Evolutionary conservation across 192 early-diverging fungal genomes (phyloP).

Genomic region (Coemansia sp.): DNA sequence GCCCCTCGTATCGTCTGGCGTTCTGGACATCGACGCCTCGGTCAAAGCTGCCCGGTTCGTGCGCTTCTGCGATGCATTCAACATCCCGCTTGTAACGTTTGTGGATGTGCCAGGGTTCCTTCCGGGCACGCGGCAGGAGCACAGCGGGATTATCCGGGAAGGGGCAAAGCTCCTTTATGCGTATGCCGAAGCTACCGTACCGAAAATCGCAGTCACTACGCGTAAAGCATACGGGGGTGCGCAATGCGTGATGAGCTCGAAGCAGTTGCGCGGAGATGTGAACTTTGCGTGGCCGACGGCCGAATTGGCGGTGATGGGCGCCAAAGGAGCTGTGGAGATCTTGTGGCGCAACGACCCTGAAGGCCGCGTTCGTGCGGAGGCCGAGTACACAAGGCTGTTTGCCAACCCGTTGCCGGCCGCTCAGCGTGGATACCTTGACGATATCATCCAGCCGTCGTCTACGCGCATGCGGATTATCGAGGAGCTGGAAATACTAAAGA

Average conservation of each 20-base stretch:
- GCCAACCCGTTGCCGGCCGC: constrained; percentile 94
- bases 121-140: constrained; percentile 92
- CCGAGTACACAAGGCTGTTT: constrained; percentile 88
- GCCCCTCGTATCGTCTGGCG: constrained; percentile 91
- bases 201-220: constrained; percentile 93
- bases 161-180: constrained; percentile 96
- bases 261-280: constrained; percentile 90
- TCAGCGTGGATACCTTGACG: constrained; percentile 80
- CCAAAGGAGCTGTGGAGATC: constrained; percentile 96
- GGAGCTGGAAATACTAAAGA: constrained; percentile 77
- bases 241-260: constrained; percentile 96
- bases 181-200: constrained; percentile 95
- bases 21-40: constrained; percentile 91
- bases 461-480: constrained; percentile 85
- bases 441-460: constrained; percentile 68
- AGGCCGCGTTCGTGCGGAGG: constrained; percentile 54
- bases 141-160: constrained; percentile 92
- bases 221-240: constrained; percentile 98
- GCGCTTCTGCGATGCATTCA: constrained; percentile 95
- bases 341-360: constrained; percentile 71
- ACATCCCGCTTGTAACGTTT: constrained; percentile 89
- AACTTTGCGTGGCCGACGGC: constrained; percentile 96
- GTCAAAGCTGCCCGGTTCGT: constrained; percentile 96
- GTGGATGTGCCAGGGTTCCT: constrained; percentile 98
- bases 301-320: constrained; percentile 98